Percentiles rank a stretch among this genome's conserved stretches.
phyloP scores from a whole-genome alignment of 1,139 yeast species.

The Geotrichum bryndzae region DNA sequence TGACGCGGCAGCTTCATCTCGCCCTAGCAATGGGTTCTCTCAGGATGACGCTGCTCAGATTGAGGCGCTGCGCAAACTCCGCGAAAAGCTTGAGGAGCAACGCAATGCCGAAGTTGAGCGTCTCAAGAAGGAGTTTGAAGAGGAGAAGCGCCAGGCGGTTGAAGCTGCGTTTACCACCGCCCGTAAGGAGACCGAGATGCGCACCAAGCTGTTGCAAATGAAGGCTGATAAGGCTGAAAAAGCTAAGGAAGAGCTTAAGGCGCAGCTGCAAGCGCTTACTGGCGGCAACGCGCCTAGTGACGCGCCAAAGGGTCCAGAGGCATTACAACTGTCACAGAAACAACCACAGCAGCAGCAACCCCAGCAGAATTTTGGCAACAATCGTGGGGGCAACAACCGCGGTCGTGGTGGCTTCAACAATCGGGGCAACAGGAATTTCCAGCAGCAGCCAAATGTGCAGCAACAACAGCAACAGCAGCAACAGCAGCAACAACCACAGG shows the following conservation, averaged over 20 bases:
- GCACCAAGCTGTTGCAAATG: conserved; percentile 31
- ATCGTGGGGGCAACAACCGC: background rate
- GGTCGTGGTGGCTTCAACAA: background rate
- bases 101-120: conserved; percentile 6
- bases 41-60: background rate
- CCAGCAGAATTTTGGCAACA: background rate
- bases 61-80: conserved; percentile 6
- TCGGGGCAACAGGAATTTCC: background rate
- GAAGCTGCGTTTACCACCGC: conserved; percentile 23
- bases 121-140: conserved; percentile 18
- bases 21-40: background rate
- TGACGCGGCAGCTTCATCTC: background rate
- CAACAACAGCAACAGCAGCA: background rate
- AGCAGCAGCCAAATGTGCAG: background rate
- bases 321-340: background rate
- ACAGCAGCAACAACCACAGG: background rate
- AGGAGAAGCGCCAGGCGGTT: conserved; percentile 22
- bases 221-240: conserved; percentile 35
- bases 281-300: background rate
- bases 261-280: conserved; percentile 12
- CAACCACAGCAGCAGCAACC: background rate
- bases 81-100: conserved; percentile 15
- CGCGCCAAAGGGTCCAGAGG: background rate
- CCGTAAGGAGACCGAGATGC: conserved; percentile 32
- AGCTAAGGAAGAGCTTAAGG: conserved; percentile 30